Conservation (phyloP, 495 filamentous ascomycete genomes). For the Penicillium egyptiacum region DNA sequence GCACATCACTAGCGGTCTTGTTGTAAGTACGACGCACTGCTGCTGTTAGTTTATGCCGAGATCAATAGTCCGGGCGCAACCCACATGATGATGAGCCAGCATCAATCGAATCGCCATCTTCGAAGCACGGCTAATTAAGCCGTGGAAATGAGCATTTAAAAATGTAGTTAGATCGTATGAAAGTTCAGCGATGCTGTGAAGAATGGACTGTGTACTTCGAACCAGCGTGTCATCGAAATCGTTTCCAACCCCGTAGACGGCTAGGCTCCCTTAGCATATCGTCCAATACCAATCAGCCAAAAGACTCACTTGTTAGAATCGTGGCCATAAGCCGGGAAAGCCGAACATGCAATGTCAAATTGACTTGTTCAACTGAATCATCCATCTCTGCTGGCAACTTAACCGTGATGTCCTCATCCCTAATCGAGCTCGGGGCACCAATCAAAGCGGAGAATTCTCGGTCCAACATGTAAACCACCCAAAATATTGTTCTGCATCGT, state of each 20-base stretch:
- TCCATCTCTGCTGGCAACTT: conserved; percentile 30
- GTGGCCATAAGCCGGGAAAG: conserved; percentile 32
- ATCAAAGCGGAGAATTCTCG: conserved; percentile 39
- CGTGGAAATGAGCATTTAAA: conserved; percentile 31
- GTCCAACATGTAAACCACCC: conserved; percentile 44
- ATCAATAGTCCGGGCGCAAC: background rate
- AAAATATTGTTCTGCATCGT: conserved; percentile 38
- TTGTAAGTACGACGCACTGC: conserved; percentile 35
- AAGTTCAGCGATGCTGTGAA: conserved; percentile 30
- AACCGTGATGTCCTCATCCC: conserved; percentile 42
- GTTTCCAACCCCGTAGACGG: conserved; percentile 33
- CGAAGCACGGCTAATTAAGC: conserved; percentile 31
- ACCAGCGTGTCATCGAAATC: conserved; percentile 29
- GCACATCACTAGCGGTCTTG: conserved; percentile 36
- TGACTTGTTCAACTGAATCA: conserved; percentile 29
- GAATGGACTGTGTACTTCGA: conserved; percentile 31
- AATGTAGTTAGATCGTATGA: conserved; percentile 31
- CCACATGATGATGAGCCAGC: conserved; percentile 35
- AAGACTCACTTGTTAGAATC: conserved; percentile 30
- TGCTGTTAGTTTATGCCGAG: background rate
- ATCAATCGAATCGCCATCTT: conserved; percentile 35
- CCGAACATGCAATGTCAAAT: conserved; percentile 33
- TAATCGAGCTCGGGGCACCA: conserved; percentile 37
- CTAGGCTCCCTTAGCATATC: conserved; percentile 11
- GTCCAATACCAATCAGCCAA: no score